phyloP scores from a whole-genome alignment of 2,329 filamentous ascomycete species.

The Phialophora tarda region DNA sequence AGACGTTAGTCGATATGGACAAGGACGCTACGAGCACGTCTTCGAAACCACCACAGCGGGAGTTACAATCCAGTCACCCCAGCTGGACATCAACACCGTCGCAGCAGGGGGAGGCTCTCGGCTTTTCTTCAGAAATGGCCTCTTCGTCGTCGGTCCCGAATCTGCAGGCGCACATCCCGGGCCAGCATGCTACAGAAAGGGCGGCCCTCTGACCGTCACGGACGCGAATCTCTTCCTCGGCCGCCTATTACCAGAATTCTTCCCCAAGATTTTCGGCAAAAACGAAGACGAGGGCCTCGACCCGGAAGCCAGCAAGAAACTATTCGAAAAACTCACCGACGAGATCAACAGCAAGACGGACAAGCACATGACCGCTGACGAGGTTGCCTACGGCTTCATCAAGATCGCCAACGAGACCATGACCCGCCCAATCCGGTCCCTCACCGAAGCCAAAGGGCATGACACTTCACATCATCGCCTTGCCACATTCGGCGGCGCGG shows the following conservation, averaged over 20 bases:
- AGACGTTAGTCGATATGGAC: slow-evolving; percentile 85
- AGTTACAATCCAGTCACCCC: slow-evolving; percentile 90
- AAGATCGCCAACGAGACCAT: slow-evolving; percentile 91
- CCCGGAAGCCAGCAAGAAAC: slow-evolving; percentile 72
- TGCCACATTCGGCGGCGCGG: slow-evolving; percentile 89
- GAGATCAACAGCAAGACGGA: slow-evolving; percentile 74
- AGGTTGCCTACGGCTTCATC: slow-evolving; percentile 90
- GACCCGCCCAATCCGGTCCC: slow-evolving; percentile 85
- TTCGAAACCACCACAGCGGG: slow-evolving; percentile 94
- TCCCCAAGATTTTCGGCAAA: slow-evolving; percentile 93
- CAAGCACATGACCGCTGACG: slow-evolving; percentile 74
- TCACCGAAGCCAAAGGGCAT: slow-evolving; percentile 91
- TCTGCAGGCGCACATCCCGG: slow-evolving; percentile 90
- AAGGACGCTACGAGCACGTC: slow-evolving; percentile 87
- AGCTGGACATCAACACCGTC: slow-evolving; percentile 93
- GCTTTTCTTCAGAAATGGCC: slow-evolving; percentile 84
- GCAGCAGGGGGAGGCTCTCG: slow-evolving; percentile 75
- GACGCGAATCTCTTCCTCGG: slow-evolving; percentile 91
- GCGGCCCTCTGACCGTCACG: slow-evolving; percentile 86
- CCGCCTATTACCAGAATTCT: slow-evolving; percentile 85
- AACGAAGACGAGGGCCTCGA: slow-evolving; percentile 85
- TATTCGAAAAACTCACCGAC: slow-evolving; percentile 76
- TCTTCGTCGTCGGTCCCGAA: slow-evolving; percentile 92
- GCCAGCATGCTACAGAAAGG: slow-evolving; percentile 90
- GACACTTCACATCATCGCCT: slow-evolving; percentile 89